Percentiles rank a stretch among this genome's conserved stretches.
Conservation (phyloP, 768 basidiomycete species). For the Trametes meyenii region DNA sequence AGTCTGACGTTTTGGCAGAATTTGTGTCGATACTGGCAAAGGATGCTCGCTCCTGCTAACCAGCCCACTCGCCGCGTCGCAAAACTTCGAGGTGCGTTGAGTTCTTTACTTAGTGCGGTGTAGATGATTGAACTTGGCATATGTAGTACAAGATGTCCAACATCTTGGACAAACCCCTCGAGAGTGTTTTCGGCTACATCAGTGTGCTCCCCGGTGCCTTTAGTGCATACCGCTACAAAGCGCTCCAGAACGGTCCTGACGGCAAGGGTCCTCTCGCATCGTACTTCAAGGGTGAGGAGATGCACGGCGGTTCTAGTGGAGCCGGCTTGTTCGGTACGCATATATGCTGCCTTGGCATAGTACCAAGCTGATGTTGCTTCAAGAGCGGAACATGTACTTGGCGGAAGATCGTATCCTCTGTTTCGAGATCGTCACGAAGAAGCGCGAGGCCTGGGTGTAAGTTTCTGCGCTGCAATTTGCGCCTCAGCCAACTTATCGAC, state of each 20-base stretch:
- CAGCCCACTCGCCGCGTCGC: constrained; percentile 86
- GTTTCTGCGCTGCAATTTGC: constrained; percentile 31
- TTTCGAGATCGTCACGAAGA: constrained; percentile 93
- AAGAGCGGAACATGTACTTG: constrained; percentile 88
- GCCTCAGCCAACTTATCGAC: background rate
- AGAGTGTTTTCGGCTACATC: constrained; percentile 89
- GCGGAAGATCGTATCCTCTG: constrained; percentile 91
- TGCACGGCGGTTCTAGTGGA: constrained; percentile 64
- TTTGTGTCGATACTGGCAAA: constrained; percentile 80
- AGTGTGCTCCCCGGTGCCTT: constrained; percentile 91
- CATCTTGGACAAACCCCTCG: constrained; percentile 93
- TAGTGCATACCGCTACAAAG: constrained; percentile 89
- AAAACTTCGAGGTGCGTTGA: constrained; percentile 81
- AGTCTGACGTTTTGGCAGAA: constrained; percentile 43
- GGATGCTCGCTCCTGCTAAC: constrained; percentile 70
- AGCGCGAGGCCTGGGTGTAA: constrained; percentile 79
- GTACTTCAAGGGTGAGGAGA: constrained; percentile 91
- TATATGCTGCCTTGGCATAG: background rate
- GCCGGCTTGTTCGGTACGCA: constrained; percentile 67
- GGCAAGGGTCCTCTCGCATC: constrained; percentile 89
- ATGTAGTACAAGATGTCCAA: constrained; percentile 91
- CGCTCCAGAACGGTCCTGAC: constrained; percentile 82
- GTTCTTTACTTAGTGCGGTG: background rate
- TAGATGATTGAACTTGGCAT: background rate
- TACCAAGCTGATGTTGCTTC: background rate